These are phyloP conservation scores for Hansfordia pulvinata DNA, from an alignment of 2,329 filamentous ascomycete species.

Conservation along the genomic window DNA sequence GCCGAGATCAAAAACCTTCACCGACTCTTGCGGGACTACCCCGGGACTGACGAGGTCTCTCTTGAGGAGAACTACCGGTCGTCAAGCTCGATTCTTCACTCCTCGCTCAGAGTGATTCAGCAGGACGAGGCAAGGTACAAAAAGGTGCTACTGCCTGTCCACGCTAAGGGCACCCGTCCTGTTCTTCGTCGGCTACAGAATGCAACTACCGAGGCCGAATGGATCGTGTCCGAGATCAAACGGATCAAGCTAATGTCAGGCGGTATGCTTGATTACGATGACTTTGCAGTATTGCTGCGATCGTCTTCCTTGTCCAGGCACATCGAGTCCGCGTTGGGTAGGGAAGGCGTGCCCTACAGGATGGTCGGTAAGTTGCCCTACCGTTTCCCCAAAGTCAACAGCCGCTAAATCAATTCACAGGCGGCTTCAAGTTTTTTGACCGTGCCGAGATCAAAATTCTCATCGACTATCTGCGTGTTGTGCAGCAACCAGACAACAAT, in stretches of 20 bases:
- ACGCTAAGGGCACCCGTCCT: constrained; percentile 65
- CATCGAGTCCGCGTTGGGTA: constrained; percentile 74
- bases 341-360: constrained; percentile 70
- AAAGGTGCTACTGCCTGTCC: constrained; percentile 69
- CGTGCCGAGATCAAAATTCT: constrained; percentile 77
- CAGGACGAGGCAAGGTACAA: constrained; percentile 72
- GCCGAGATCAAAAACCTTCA: constrained; percentile 83
- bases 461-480: constrained; percentile 76
- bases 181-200: constrained; percentile 65
- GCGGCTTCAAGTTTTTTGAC: constrained; percentile 82
- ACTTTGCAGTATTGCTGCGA: constrained; percentile 78
- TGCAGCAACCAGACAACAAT: constrained; percentile 75
- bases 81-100: constrained; percentile 67
- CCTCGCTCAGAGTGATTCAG: constrained; percentile 76
- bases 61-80: constrained; percentile 93
- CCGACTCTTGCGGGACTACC: constrained; percentile 64
- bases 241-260: constrained; percentile 60
- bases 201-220: constrained; percentile 63
- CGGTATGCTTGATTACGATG: constrained; percentile 55
- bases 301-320: constrained; percentile 71
- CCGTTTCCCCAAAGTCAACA: background rate
- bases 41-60: constrained; percentile 66
- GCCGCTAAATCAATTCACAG: constrained; percentile 11
- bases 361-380: constrained; percentile 56
- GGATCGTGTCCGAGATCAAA: constrained; percentile 77